phyloP scores from a whole-genome alignment of 2,329 filamentous ascomycete genomes.

The Aspergillus sp. region DNA sequence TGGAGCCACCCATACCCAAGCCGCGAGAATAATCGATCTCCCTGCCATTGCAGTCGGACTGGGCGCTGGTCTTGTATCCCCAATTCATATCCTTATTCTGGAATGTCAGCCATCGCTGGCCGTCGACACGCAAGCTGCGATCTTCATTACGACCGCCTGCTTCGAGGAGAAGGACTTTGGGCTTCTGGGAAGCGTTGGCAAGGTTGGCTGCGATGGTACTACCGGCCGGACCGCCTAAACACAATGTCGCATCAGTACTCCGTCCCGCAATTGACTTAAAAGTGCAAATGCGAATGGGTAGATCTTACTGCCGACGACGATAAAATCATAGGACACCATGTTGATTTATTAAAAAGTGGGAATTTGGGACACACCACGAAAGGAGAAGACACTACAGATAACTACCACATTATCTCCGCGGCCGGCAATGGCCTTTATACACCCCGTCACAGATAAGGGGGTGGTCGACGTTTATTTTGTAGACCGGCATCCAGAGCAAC shows the following conservation, averaged over 20 bases:
- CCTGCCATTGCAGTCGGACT: constrained; percentile 40
- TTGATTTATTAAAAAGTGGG: not conserved
- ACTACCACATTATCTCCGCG: not conserved
- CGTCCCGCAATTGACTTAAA: no score
- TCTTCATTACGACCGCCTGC: constrained; percentile 50
- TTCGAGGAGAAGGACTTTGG: constrained; percentile 55
- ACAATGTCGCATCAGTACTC: no score
- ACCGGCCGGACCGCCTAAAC: constrained; percentile 53
- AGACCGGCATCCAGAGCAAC: no score
- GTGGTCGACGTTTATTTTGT: no score
- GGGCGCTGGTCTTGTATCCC: constrained; percentile 46
- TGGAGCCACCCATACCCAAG: constrained; percentile 46
- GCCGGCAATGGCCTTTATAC: not conserved
- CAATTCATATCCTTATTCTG: constrained; percentile 47
- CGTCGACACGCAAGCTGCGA: constrained; percentile 42
- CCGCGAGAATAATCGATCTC: constrained; percentile 47
- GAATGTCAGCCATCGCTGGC: constrained; percentile 51
- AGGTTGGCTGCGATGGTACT: constrained; percentile 50
- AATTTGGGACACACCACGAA: not conserved
- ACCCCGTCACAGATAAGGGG: not conserved
- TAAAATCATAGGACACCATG: not conserved
- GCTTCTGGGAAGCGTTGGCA: constrained; percentile 41
- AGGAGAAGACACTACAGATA: not conserved
- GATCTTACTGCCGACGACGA: not conserved
- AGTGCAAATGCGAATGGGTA: not conserved